A percentile compares a stretch with the other conserved stretches of the same genome.
Evolutionary conservation across 2,329 filamentous ascomycete genomes (phyloP).

Genomic region (Phyllosticta citriasiana): DNA sequence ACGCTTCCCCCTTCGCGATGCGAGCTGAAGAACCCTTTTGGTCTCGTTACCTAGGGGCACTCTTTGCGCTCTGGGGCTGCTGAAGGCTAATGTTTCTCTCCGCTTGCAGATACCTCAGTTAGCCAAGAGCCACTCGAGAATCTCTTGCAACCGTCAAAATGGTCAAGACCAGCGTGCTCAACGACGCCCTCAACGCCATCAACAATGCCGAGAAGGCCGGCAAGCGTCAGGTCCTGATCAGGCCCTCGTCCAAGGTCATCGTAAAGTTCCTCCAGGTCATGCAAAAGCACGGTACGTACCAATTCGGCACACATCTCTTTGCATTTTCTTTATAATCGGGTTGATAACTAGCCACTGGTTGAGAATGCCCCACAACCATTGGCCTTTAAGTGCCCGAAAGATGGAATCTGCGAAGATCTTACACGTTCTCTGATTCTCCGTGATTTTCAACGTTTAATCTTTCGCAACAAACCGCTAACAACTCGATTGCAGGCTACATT

Average conservation of each 20-base stretch:
- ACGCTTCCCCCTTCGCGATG: conserved; percentile 39
- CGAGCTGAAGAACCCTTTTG: conserved; percentile 59
- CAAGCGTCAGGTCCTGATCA: conserved; percentile 98
- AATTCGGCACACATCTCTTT: conserved; percentile 9
- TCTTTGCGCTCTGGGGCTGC: conserved; percentile 55
- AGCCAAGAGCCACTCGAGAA: conserved; percentile 62
- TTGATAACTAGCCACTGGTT: conserved; percentile 99
- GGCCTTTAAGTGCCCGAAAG: conserved; percentile 99
- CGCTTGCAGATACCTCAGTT: conserved; percentile 50
- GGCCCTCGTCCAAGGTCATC: conserved; percentile 98
- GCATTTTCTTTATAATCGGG: conserved; percentile 53
- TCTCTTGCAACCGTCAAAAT: conserved; percentile 74
- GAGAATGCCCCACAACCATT: conserved; percentile 71
- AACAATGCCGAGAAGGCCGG: conserved; percentile 99
- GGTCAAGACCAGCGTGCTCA: conserved; percentile 98
- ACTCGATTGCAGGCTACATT: conserved; percentile 68
- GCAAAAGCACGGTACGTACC: conserved; percentile 93
- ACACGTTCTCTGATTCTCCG: conserved; percentile 78
- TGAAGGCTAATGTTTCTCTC: conserved; percentile 48
- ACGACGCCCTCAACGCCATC: conserved; percentile 97
- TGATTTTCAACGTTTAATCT: conserved; percentile 92
- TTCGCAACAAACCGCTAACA: conserved; percentile 72
- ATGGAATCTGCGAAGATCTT: conserved; percentile 82
- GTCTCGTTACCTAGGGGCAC: conserved; percentile 47
- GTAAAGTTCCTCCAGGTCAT: conserved; percentile 98